These are phyloP conservation scores for Suillus subluteus DNA, from an alignment of 768 basidiomycete genomes.

Conservation along the genomic window DNA sequence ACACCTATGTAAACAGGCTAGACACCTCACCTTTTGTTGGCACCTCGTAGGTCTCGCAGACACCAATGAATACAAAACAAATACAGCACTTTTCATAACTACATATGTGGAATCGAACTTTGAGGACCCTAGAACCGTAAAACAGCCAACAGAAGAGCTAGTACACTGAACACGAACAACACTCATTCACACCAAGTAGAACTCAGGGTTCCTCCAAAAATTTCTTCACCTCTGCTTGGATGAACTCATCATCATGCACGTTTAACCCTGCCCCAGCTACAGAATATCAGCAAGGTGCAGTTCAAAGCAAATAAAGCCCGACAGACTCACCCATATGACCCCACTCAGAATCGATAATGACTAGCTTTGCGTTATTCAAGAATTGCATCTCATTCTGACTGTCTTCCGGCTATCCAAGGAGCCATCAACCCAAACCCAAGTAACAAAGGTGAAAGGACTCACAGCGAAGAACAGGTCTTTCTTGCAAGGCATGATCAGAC, in stretches of 20 bases:
- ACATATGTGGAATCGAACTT: too few relatives aligned
- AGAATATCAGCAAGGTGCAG: neutral
- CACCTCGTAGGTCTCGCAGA: too few relatives aligned
- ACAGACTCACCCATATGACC: conserved; percentile 53
- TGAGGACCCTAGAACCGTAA: too few relatives aligned
- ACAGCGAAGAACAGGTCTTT: conserved; percentile 64
- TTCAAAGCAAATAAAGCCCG: neutral
- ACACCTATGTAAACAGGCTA: too few relatives aligned
- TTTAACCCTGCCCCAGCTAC: conserved; percentile 50
- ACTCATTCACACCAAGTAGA: too few relatives aligned
- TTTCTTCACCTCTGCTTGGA: conserved; percentile 43
- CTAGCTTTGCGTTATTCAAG: conserved; percentile 46
- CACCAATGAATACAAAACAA: too few relatives aligned
- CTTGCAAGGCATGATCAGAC: conserved; percentile 61
- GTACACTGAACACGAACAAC: too few relatives aligned
- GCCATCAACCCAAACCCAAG: neutral
- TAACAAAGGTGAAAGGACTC: conserved; percentile 2
- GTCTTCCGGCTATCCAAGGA: conserved; percentile 52
- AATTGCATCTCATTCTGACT: conserved; percentile 48
- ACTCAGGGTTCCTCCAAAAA: conserved; percentile 44
- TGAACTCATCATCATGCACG: conserved; percentile 42
- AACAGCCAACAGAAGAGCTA: too few relatives aligned
- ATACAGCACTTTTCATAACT: too few relatives aligned
- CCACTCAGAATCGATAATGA: conserved; percentile 58
- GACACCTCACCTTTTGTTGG: too few relatives aligned